Evolutionary conservation across 1,284 basidiomycete species (phyloP), one percentile per base, ranked within the genome.

Genomic region (Boletus sp.): DNA sequence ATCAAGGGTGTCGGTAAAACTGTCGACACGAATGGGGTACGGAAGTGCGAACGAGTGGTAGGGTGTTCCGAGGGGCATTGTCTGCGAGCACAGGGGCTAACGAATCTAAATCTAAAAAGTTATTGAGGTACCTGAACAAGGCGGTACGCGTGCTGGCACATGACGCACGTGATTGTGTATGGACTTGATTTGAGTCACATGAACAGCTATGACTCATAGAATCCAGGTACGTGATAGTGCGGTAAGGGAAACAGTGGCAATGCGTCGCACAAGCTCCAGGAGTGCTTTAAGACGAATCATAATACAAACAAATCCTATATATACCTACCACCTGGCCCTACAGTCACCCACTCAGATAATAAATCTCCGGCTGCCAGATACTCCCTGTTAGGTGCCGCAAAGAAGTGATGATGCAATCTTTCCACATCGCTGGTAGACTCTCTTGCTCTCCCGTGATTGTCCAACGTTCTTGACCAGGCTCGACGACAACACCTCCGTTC

Each of bases 21-120:
- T 84, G 72, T 95, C 93, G 28, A 95, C 86, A 4, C 91, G 86
- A 55, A 95, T 93, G 14, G 84, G 82, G 72, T 93, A 94, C 3
- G 89, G 88, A 3, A 77, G 78, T 3, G 86, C 79, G 68, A 89
- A 86, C 2, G 87, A 84, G 68, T 85, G 78, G 72, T 84, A 87
- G 2, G 90, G 90, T 0, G 90, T 85, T 66, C 88, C 88, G 37
- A 79, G 77, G 38, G 90, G 90, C 90, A 91, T 91, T 1, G 46
- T 19, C 35, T 13, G 1, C 21, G 8, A 47, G 46, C 46, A 69
- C 61, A 68, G 67, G 67, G 67, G 67, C 47, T 35, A 43, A 55
- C 40, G 21, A 28, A 40, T 40, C 35, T 4, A n/a, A 40, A 28
- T 46, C 54, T n/a, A 49, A 58, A 30, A 38, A 38, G 33, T 31